Evolutionary conservation across 2,329 filamentous ascomycete genomes (phyloP).

Genomic region (Diaporthe citriasiana): DNA sequence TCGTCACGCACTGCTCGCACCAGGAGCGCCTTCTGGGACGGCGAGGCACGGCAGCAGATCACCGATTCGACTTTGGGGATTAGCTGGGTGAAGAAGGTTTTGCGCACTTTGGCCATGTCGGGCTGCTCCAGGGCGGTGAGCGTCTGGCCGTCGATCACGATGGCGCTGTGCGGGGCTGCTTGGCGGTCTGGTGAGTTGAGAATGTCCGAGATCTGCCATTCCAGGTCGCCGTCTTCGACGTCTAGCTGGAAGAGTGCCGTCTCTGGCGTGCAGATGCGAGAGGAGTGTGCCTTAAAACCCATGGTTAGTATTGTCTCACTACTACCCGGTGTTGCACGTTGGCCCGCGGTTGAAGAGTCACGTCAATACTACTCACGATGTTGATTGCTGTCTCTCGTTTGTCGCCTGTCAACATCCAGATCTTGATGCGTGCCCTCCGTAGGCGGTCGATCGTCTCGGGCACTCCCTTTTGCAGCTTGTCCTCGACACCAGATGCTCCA

Average conservation of each 20-base stretch:
- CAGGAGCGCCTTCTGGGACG: conserved; percentile 90
- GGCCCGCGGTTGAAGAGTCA: not conserved
- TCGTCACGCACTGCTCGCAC: conserved; percentile 79
- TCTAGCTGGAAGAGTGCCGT: conserved; percentile 85
- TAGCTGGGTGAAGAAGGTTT: conserved; percentile 80
- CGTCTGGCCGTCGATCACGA: conserved; percentile 81
- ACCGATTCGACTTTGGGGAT: conserved; percentile 89
- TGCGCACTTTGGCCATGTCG: conserved; percentile 50
- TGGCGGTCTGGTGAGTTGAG: conserved; percentile 73
- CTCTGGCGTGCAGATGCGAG: conserved; percentile 77
- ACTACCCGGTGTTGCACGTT: not conserved
- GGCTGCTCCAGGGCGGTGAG: conserved; percentile 47
- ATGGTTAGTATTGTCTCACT: not conserved
- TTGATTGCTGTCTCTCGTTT: conserved; percentile 91
- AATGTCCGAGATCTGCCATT: conserved; percentile 74
- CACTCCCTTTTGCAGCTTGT: conserved; percentile 89
- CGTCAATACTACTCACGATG: conserved; percentile 62
- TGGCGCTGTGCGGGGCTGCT: conserved; percentile 81
- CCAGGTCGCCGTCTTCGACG: conserved; percentile 71
- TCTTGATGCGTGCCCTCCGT: conserved; percentile 85
- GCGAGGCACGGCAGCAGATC: conserved; percentile 92
- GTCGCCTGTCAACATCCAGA: conserved; percentile 94
- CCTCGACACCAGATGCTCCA: conserved; percentile 89
- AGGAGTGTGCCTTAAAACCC: conserved; percentile 71
- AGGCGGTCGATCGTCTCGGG: conserved; percentile 89